Base-by-base conservation (phyloP, 768 basidiomycete genomes). In the Lactarius psammicola region DNA sequence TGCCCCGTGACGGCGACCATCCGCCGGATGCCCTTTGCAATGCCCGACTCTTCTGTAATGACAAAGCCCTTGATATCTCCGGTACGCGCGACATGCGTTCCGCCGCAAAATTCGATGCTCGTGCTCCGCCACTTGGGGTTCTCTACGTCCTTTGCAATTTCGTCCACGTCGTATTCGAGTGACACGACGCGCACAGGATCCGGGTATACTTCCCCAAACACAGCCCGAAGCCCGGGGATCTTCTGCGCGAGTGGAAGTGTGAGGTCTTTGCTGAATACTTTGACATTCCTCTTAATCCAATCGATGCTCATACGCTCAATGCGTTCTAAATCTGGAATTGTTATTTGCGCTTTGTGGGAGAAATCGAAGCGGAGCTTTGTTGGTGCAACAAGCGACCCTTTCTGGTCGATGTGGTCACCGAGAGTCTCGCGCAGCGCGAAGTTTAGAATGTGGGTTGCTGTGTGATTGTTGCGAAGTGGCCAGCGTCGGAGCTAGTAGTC, bases 291-390 rank as follows among this genome's bases (percentile, higher is more conserved):
- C 73, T 84, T 84, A 76, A 99, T 92, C 95, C 95, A 98, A 60
- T 92, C 90, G 67, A 87, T 79, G 72, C 87, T 89, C 81, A 93
- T 87, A 8, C 75, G 74, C 76, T 98, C 95, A 69, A 99, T 95
- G 75, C 87, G 88, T 57, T 78, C 73, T 38, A 98, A 82, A 59
- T 98, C 95, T 3, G 85, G 76, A 1, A 85, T 75, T n/a, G 85
- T 75, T 67, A 98, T 90, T 66, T 87, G 88, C 2, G 92, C 83
- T 76, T 97, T 98, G 80, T 99, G 97, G 20, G 94, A 95, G 77
- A 98, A 99, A 77, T 99, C 97, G 78, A 99, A 99, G 20, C 97
- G 93, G 30, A 99, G 85, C 76, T 97, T 98, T 28, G 88, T 86
- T 0, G 95, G 94, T 1, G 97, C 95, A 68, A 99, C 97, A 55